A percentile compares a stretch with the other conserved stretches of the same genome.
Conservation (phyloP, 768 basidiomycete species). For the Strobilomyces dryophilus region DNA sequence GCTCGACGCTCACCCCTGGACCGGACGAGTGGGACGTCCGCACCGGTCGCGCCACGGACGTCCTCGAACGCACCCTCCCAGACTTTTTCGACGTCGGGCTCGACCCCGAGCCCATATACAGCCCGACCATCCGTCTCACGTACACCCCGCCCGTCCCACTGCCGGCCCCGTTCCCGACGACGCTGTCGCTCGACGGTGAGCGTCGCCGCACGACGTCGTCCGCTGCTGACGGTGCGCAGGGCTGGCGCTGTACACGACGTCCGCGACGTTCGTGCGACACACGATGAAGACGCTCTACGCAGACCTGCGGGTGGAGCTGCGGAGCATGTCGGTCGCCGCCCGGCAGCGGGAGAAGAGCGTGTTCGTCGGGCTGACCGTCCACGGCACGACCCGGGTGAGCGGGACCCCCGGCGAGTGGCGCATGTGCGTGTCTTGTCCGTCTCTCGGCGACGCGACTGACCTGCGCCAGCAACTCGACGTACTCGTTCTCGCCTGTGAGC, state of each 20-base stretch:
- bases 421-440: slow-evolving; percentile 45
- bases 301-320: slow-evolving; percentile 54
- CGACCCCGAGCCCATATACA: slow-evolving; percentile 59
- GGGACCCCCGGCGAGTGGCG: slow-evolving; percentile 65
- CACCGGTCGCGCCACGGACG: slow-evolving; percentile 68
- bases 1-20: neutral
- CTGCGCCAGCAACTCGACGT: slow-evolving; percentile 57
- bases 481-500: slow-evolving; percentile 63
- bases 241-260: slow-evolving; percentile 67
- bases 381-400: slow-evolving; percentile 60
- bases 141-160: slow-evolving; percentile 68
- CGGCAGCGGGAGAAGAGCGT: slow-evolving; percentile 53
- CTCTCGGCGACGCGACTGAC: neutral
- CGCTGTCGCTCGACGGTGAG: slow-evolving; percentile 67
- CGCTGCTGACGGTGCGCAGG: slow-evolving; percentile 39
- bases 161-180: slow-evolving; percentile 66
- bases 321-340: slow-evolving; percentile 37
- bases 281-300: slow-evolving; percentile 74
- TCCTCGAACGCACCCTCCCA: slow-evolving; percentile 66
- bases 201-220: neutral
- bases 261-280: slow-evolving; percentile 64
- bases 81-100: slow-evolving; percentile 69
- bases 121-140: slow-evolving; percentile 53
- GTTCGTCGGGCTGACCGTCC: slow-evolving; percentile 49
- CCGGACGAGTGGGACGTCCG: slow-evolving; percentile 67